phyloP scores from a whole-genome alignment of 768 basidiomycete genomes.

The Boletales sp. region DNA sequence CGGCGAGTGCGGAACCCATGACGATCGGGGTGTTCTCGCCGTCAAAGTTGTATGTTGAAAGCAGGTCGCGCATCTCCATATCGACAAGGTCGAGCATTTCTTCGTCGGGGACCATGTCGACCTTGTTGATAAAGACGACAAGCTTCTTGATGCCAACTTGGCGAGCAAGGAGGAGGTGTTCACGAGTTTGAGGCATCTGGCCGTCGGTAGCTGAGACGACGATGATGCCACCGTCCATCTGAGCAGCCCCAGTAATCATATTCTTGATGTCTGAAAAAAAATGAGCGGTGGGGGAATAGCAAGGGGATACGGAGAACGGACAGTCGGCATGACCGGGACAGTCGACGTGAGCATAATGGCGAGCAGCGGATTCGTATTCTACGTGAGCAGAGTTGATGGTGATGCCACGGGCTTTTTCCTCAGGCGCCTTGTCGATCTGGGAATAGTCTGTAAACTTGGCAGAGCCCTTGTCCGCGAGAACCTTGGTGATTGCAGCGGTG shows the following conservation, averaged over 20 bases:
- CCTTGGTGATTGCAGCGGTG: slow-evolving; percentile 94
- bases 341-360: slow-evolving; percentile 98
- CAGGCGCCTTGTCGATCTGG: slow-evolving; percentile 98
- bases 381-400: slow-evolving; percentile 99
- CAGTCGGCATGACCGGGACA: slow-evolving; percentile 97
- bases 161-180: slow-evolving; percentile 94
- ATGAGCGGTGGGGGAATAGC: slow-evolving; percentile 3
- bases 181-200: slow-evolving; percentile 99
- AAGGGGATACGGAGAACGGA: slow-evolving; percentile 33
- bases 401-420: slow-evolving; percentile 99
- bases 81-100: slow-evolving; percentile 99
- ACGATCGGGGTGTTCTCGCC: slow-evolving; percentile 98
- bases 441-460: slow-evolving; percentile 91
- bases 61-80: slow-evolving; percentile 99
- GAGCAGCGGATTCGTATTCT: slow-evolving; percentile 87
- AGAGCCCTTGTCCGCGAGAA: slow-evolving; percentile 71
- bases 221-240: slow-evolving; percentile 95
- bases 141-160: slow-evolving; percentile 98
- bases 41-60: slow-evolving; percentile 90
- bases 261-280: slow-evolving; percentile 77
- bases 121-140: slow-evolving; percentile 99
- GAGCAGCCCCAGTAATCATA: slow-evolving; percentile 99
- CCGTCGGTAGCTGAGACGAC: slow-evolving; percentile 98
- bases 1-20: slow-evolving; percentile 95
- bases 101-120: slow-evolving; percentile 92